Percentiles rank a stretch among this genome's conserved stretches.
Conservation (phyloP, 768 basidiomycete genomes). For the Saitozyma podzolica region DNA sequence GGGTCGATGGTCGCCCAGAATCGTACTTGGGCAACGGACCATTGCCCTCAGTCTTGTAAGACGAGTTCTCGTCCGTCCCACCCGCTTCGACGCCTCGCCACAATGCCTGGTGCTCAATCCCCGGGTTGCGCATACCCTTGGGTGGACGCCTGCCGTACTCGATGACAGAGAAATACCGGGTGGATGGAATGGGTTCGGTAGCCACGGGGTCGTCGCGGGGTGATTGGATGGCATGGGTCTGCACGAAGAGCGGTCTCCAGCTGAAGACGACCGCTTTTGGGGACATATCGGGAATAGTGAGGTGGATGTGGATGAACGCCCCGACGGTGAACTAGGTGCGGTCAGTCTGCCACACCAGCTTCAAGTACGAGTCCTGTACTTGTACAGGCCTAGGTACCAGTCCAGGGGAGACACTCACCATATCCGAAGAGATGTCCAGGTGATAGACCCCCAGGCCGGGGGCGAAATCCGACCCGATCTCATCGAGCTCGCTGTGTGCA, state of each 20-base stretch:
- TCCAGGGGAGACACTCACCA: constrained; percentile 10
- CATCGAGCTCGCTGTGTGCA: constrained; percentile 22
- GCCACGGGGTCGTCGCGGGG: constrained; percentile 24
- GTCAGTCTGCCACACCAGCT: no score
- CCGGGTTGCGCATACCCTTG: neutral
- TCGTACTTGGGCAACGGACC: constrained; percentile 40
- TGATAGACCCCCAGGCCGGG: constrained; percentile 20
- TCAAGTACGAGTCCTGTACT: no score
- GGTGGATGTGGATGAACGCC: constrained; percentile 15
- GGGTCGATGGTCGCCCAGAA: constrained; percentile 37
- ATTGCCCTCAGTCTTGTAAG: constrained; percentile 18
- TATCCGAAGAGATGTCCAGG: constrained; percentile 23
- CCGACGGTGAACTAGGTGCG: constrained; percentile 21
- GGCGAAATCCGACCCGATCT: constrained; percentile 14
- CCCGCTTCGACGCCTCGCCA: constrained; percentile 21
- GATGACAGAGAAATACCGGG: constrained; percentile 18
- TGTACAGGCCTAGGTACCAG: neutral
- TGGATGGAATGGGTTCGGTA: constrained; percentile 19
- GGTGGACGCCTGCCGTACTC: constrained; percentile 4
- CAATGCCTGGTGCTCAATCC: constrained; percentile 6
- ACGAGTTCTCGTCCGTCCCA: constrained; percentile 18
- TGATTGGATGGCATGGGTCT: constrained; percentile 29
- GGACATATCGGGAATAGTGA: constrained; percentile 22
- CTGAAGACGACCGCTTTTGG: constrained; percentile 33
- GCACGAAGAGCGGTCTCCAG: constrained; percentile 23